These are phyloP conservation scores for Maudiozyma pseudohumilis DNA, from an alignment of 805 yeast genomes.

Conservation along the genomic window DNA sequence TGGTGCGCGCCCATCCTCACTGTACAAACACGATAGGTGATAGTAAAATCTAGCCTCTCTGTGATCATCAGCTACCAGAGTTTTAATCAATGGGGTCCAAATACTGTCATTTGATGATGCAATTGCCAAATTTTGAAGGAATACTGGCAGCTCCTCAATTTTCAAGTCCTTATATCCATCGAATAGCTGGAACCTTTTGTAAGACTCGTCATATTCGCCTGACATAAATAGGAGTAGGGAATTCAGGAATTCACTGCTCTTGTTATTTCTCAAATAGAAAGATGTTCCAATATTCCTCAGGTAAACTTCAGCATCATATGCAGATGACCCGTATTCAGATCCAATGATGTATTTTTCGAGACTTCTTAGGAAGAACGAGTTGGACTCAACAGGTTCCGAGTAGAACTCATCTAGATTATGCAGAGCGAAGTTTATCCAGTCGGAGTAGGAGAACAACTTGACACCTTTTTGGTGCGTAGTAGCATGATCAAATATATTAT, in stretches of 20 bases:
- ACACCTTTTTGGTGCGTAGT: slow-evolving; percentile 21
- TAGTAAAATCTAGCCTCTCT: slow-evolving; percentile 18
- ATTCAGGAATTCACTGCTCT: slow-evolving; percentile 20
- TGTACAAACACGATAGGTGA: slow-evolving; percentile 20
- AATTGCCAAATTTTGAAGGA: slow-evolving; percentile 10
- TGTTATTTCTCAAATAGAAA: slow-evolving; percentile 15
- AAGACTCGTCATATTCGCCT: slow-evolving; percentile 20
- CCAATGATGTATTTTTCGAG: slow-evolving; percentile 13
- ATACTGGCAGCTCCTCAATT: slow-evolving; percentile 12
- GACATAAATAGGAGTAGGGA: slow-evolving; percentile 21
- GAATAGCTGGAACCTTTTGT: slow-evolving; percentile 19
- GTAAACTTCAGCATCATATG: slow-evolving; percentile 7
- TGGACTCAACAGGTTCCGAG: slow-evolving; percentile 7
- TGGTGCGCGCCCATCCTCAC: slow-evolving; percentile 11
- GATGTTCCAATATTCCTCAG: slow-evolving; percentile 13
- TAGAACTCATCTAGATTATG: slow-evolving; percentile 12
- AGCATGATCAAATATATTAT: slow-evolving; percentile 14
- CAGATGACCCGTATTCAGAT: slow-evolving; percentile 1
- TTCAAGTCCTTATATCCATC: slow-evolving; percentile 15
- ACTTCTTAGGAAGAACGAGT: slow-evolving; percentile 16
- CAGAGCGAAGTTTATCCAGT: slow-evolving; percentile 14
- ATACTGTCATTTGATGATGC: slow-evolving; percentile 3
- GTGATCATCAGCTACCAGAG: slow-evolving; percentile 11
- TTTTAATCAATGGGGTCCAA: slow-evolving; percentile 19
- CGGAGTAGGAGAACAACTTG: slow-evolving; percentile 17